A percentile compares a stretch with the other conserved stretches of the same genome.
Conservation (phyloP, 148 eudicot genomes). For the Vaccinium myrtillus region DNA sequence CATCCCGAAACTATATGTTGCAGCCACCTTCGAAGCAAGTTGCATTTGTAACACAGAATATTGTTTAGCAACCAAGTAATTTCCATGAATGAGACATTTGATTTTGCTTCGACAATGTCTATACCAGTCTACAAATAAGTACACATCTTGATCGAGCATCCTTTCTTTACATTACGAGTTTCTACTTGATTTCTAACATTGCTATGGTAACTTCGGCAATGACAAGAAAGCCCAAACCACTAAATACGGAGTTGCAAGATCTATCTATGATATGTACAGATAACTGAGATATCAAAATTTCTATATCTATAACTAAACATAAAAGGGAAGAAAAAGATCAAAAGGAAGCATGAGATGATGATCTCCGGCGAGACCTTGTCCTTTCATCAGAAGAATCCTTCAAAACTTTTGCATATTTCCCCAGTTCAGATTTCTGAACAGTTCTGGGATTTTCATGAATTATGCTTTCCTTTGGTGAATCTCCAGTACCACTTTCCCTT, state of each 20-base stretch:
- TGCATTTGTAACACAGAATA: too few relatives aligned
- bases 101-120: neutral
- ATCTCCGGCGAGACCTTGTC: constrained; percentile 34
- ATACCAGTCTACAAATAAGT: neutral
- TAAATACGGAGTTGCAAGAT: neutral
- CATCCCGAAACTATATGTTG: neutral
- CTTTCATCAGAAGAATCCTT: constrained; percentile 33
- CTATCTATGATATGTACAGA: neutral
- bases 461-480: constrained; percentile 24
- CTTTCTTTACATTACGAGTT: neutral
- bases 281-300: neutral
- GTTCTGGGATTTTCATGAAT: constrained; percentile 19
- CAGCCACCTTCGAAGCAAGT: neutral
- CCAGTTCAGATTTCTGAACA: constrained; percentile 41
- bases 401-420: constrained; percentile 67
- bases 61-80: neutral
- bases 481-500: constrained; percentile 14
- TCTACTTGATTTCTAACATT: neutral
- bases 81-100: neutral
- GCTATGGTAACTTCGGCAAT: neutral
- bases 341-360: constrained; percentile 40
- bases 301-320: neutral
- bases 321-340: constrained; percentile 9
- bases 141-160: neutral
- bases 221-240: neutral